Evolutionary conservation across 805 yeast species (phyloP).

Genomic region (Candida gorgasii): DNA sequence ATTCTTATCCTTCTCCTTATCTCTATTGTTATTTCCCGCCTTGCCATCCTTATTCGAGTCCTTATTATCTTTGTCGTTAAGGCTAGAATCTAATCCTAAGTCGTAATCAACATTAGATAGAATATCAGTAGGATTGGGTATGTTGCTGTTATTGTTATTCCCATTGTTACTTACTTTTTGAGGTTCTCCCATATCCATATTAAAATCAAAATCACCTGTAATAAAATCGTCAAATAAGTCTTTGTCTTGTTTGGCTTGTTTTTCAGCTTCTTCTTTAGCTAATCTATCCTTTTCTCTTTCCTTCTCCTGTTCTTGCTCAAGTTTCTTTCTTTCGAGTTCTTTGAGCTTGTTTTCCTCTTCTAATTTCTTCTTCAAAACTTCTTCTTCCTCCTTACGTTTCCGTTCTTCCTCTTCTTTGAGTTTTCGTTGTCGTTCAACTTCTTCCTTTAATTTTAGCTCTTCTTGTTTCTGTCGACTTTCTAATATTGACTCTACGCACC

Average conservation of each 20-base stretch:
- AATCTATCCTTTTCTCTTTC: conserved; percentile 18
- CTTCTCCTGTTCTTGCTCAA: conserved; percentile 28
- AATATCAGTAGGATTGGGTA: conserved; percentile 17
- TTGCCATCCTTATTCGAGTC: background rate
- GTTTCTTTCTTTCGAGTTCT: conserved; percentile 20
- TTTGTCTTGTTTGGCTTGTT: conserved; percentile 14
- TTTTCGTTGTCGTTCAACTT: conserved; percentile 23
- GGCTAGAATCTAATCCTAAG: conserved; percentile 6
- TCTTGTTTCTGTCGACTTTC: conserved; percentile 44
- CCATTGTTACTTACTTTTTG: conserved; percentile 1
- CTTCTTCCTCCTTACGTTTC: conserved; percentile 18
- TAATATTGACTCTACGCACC: conserved; percentile 45
- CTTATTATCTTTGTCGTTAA: background rate
- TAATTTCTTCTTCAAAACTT: conserved; percentile 13
- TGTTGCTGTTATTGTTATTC: conserved; percentile 10
- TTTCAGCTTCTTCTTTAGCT: conserved; percentile 20
- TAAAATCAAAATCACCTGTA: conserved; percentile 18
- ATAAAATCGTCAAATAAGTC: conserved; percentile 19
- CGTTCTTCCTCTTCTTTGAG: conserved; percentile 23
- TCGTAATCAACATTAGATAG: conserved; percentile 15
- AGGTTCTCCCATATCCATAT: conserved; percentile 17
- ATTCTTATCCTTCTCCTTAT: conserved; percentile 1
- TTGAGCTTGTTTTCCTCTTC: conserved; percentile 21
- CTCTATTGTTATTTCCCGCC: background rate
- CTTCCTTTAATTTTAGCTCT: conserved; percentile 37